Evolutionary conservation across 2,329 filamentous ascomycete species (phyloP), one percentile per base, ranked within the genome.

Genomic region (Penicillium sp.): DNA sequence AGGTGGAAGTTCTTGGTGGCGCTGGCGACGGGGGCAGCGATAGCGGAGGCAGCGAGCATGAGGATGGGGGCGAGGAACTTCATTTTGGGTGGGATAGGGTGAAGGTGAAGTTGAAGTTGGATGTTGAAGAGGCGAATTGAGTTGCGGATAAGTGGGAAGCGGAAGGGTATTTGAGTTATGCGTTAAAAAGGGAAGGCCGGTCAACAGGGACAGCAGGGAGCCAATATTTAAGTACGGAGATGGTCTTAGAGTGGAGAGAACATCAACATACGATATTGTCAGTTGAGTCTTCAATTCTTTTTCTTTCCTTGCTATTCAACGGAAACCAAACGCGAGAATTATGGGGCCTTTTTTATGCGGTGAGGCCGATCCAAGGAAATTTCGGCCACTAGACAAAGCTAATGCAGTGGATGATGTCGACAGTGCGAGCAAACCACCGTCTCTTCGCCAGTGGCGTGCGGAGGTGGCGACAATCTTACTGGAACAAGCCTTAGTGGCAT

Each of bases 1-100:
- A 75, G 62, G 49, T 66, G 61, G 59, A 74, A 74, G 31, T 61
- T 48, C n/a, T 61, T 62, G n/a, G 62, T n/a, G 11, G 58, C 21
- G 21, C 56, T 54, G 48, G 47, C 44, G 47, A 71, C 43, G 1
- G 70, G 69, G 49, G 50, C 67, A n/a, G 70, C 69, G 4, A 63
- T 38, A 44, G 60, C 66, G 9, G 67, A 56, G 34, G 67, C 62
- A 31, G 66, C 62, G 29, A 75, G 51, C 14, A 71, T 42, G 43
- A 67, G 59, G 40, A 73, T 57, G 6, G 63, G 61, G 34, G 64
- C 34, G 56, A 71, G 47, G 52, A 72, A 56, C 50, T 69, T 69
- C 69, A 72, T 71, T 29, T 47, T 64, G 52, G 21, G 16, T 44
- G 36, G 5, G 29, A 24, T 31, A 34, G n/a, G n/a, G 14, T 18